Base-by-base conservation (phyloP, 1,139 yeast genomes). In the Cylindricascospora bacillispora region DNA sequence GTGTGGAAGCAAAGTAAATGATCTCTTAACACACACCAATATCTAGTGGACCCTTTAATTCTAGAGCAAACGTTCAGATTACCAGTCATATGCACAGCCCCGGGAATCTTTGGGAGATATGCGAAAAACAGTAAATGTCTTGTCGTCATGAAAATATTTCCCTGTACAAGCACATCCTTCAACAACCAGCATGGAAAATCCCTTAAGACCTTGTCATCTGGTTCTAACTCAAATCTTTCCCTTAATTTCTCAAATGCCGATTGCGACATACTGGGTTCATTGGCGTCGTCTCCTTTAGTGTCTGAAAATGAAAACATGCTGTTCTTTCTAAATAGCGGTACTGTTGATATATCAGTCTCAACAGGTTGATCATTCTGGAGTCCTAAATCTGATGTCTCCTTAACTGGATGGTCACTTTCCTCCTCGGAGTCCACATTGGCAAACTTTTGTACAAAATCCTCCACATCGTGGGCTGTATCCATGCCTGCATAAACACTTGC, bases 141-240 rank as follows among this genome's bases (percentile, higher is more conserved):
- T 26, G 62, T 56, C 2, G 95, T 85, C 22, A 86, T 55, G 44
- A 80, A 80, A 11, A 83, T 52, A 43, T 80, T 86, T 2, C 97
- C 97, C 51, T 85, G 95, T 18, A 85, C 57, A 22, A 86, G 58
- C 1, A 86, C 92, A 44, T 82, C 93, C 37, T 75, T 70, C 32
- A 83, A 62, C 24, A 86, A 58, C 94, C 95, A 86, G 20, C 85
- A 73, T 5, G 78, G 67, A 45, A 65, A 79, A 39, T 75, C 74
- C 10, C 67, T 67, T 24, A 65, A 47, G 37, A 75, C 65, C 16
- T 54, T 51, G 38, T 76, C 85, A 26, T 64, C 63, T 19, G 63
- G 66, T 12, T 56, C 54, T 14, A 76, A 47, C 4, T 49, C 50
- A 33, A 65, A 65, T 2, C 55, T 52, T 3, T 44, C 38, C 17